Base-by-base conservation (phyloP, 2,329 filamentous ascomycete species). In the Claviceps digitariae region DNA sequence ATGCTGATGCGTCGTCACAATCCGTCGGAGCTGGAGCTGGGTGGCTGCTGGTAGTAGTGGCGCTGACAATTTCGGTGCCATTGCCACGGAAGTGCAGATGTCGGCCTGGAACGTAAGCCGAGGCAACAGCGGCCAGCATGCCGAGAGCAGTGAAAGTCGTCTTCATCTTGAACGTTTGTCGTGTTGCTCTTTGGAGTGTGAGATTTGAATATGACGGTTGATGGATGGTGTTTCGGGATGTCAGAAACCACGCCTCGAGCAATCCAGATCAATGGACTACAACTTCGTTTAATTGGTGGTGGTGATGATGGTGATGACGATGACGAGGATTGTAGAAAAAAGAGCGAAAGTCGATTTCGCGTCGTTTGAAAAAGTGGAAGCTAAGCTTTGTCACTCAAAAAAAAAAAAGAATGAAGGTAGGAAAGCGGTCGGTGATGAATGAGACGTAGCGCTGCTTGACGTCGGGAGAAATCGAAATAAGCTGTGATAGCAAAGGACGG, bases 121-220 rank as follows among this genome's bases (percentile, higher is more conserved):
- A 67, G 62, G 74, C 75, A 50, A 72, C 62, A 58, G 68, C 67
- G 64, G 70, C 73, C 58, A 75, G 63, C 57, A 74, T 65, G 67
- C 70, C 72, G 58, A 75, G 59, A 58, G 65, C 61, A 59, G 74
- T 64, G 53, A 69, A 58, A 57, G 66, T 62, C 57, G 73, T 64
- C 70, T 76, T 75, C 75, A 78, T 78, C 54, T 69, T 75, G 68
- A 60, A 51, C 29, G 25, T n/a, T n/a, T n/a, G 13, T 29, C 1
- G 55, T 51, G 49, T 43, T 38, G 17, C 13, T 38, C 5, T 2
- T 5, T 38, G 34, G 15, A 38, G 56, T 52, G 48, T 36, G 34
- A 48, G 54, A 49, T 34, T 29, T 15, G 29, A 20, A 20, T 38
- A 44, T 13, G 21, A 23, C 20, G n/a, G 20, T 25, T 44, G 21